These are phyloP conservation scores for Flaveria ramosissima DNA, from an alignment of 129 eudicot species.

Conservation along the genomic window DNA sequence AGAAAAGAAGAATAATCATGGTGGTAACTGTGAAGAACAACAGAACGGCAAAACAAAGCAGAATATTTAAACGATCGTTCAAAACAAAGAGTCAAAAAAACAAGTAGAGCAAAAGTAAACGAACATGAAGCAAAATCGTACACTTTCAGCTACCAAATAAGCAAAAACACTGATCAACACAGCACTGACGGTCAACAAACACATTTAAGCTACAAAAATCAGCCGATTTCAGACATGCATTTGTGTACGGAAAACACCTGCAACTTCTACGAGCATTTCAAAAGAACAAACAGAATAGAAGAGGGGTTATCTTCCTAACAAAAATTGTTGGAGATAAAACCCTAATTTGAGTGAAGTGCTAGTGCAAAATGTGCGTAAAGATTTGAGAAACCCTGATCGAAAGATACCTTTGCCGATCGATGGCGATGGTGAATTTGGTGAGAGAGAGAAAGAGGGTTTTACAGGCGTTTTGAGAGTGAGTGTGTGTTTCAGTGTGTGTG, in stretches of 20 bases:
- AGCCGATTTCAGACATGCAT: slow-evolving; percentile 32
- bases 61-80: background rate
- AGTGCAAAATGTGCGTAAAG: slow-evolving; percentile 20
- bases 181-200: slow-evolving; percentile 3
- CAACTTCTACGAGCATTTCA: background rate
- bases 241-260: background rate
- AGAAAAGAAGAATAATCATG: slow-evolving; percentile 10
- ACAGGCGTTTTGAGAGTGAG: slow-evolving; percentile 12
- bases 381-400: background rate
- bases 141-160: slow-evolving; percentile 32
- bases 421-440: slow-evolving; percentile 15
- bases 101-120: background rate
- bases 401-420: slow-evolving; percentile 26
- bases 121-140: slow-evolving; percentile 23
- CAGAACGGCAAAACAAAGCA: slow-evolving; percentile 9
- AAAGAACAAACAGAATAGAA: slow-evolving; percentile 3
- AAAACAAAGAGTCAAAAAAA: slow-evolving; percentile 8
- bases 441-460: slow-evolving; percentile 26
- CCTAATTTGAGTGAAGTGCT: slow-evolving; percentile 31
- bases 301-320: background rate
- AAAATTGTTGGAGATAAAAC: background rate
- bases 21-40: background rate
- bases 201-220: slow-evolving; percentile 14
- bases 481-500: background rate
- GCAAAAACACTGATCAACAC: background rate